These are phyloP conservation scores for Microsporum ferrugineum DNA, from an alignment of 2,329 filamentous ascomycete species.

Conservation along the genomic window DNA sequence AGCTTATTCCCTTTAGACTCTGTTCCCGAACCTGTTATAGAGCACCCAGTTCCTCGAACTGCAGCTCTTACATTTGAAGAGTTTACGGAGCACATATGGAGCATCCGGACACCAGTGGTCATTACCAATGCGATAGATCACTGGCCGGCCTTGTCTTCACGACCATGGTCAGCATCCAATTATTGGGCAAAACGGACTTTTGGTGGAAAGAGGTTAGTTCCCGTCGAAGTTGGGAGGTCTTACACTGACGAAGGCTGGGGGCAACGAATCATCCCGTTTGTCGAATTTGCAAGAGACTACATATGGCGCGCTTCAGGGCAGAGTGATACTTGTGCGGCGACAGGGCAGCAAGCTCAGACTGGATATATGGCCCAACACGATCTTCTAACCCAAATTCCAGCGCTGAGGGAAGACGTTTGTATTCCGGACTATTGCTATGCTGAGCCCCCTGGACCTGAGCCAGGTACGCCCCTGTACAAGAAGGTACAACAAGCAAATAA, in stretches of 20 bases:
- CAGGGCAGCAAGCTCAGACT: slow-evolving; percentile 25
- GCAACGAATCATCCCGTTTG: slow-evolving; percentile 67
- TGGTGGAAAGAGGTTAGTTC: slow-evolving; percentile 65
- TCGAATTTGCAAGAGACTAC: slow-evolving; percentile 54
- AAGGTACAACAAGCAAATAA: slow-evolving; percentile 22
- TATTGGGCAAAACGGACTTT: slow-evolving; percentile 70
- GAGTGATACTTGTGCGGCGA: not conserved
- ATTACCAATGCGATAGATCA: slow-evolving; percentile 53
- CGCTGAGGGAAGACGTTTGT: slow-evolving; percentile 60
- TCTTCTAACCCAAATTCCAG: slow-evolving; percentile 70
- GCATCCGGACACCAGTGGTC: slow-evolving; percentile 49
- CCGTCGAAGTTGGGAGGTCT: slow-evolving; percentile 72
- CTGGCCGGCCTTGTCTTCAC: slow-evolving; percentile 65
- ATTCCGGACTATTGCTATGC: slow-evolving; percentile 80
- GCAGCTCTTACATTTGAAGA: slow-evolving; percentile 42
- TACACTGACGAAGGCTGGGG: slow-evolving; percentile 81
- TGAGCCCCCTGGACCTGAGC: slow-evolving; percentile 47
- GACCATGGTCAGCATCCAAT: slow-evolving; percentile 58
- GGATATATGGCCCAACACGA: slow-evolving; percentile 91
- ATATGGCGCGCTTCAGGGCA: slow-evolving; percentile 33
- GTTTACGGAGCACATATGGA: slow-evolving; percentile 51
- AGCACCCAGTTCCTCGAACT: slow-evolving; percentile 30
- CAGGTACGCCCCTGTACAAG: slow-evolving; percentile 35
- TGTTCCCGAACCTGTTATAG: slow-evolving; percentile 25
- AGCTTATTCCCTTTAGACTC: slow-evolving; percentile 26